phyloP scores from a whole-genome alignment of 2,329 filamentous ascomycete genomes.

The Xylariales sp. region DNA sequence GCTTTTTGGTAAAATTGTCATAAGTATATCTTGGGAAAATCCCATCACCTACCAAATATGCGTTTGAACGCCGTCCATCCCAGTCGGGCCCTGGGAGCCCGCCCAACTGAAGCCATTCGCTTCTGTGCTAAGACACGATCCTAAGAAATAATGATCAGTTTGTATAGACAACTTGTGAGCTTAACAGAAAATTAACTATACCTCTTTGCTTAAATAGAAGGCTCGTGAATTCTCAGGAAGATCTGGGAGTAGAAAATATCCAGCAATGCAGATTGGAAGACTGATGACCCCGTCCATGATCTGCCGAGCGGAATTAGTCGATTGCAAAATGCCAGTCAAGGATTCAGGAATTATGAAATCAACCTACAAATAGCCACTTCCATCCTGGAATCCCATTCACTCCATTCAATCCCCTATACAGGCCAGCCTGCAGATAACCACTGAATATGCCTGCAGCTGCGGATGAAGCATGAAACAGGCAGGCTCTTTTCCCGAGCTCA shows the following conservation, averaged over 20 bases:
- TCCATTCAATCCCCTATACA: conserved; percentile 47
- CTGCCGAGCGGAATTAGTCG: conserved; percentile 6
- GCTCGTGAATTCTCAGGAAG: conserved; percentile 17
- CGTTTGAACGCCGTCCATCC: conserved; percentile 15
- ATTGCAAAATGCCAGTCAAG: too few relatives aligned
- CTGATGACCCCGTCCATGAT: conserved; percentile 55
- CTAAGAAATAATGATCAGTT: conserved; percentile 4
- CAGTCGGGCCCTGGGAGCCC: conserved; percentile 14
- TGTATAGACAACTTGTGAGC: not conserved
- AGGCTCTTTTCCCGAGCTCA: conserved; percentile 46
- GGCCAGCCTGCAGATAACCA: conserved; percentile 52
- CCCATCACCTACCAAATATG: conserved; percentile 14
- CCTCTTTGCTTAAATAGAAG: conserved; percentile 14
- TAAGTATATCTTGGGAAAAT: too few relatives aligned
- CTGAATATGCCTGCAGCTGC: conserved; percentile 52
- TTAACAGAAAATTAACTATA: too few relatives aligned
- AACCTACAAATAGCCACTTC: conserved; percentile 45
- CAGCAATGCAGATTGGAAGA: conserved; percentile 49
- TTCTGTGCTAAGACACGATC: conserved; percentile 14
- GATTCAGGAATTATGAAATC: not conserved
- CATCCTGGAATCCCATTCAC: conserved; percentile 44
- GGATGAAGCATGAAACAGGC: conserved; percentile 43
- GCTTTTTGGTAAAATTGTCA: too few relatives aligned
- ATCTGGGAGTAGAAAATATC: conserved; percentile 35
- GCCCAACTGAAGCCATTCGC: conserved; percentile 14